A percentile compares a stretch with the other conserved stretches of the same genome.
Conservation (phyloP, 305 asterid species). For the Solanum hybrid region DNA sequence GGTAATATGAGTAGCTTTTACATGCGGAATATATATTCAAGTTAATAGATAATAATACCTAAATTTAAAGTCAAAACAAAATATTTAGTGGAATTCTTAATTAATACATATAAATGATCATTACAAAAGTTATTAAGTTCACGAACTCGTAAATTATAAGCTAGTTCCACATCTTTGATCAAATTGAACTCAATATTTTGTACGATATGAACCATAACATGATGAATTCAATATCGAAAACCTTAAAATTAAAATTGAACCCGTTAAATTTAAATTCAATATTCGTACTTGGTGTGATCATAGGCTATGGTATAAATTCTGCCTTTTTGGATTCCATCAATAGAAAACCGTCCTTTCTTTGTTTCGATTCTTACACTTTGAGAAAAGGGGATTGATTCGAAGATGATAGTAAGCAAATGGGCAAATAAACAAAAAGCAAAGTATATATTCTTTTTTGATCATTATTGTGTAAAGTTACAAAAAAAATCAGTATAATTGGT, state of each 20-base stretch:
- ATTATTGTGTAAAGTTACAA: not conserved
- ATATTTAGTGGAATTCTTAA: not conserved
- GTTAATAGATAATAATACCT: not conserved
- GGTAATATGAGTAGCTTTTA: not conserved
- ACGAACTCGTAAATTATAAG: not conserved
- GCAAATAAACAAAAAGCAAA: not conserved
- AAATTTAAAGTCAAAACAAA: not conserved
- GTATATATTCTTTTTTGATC: conserved; percentile 2
- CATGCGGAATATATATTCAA: not conserved
- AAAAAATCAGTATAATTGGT: not conserved
- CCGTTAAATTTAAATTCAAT: not conserved
- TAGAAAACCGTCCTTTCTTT: not conserved
- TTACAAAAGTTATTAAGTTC: not conserved
- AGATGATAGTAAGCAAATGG: not conserved
- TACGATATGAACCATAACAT: not conserved
- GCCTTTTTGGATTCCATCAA: not conserved
- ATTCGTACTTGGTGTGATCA: not conserved
- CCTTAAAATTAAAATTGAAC: not conserved
- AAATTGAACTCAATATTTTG: too few species aligned
- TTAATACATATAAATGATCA: not conserved
- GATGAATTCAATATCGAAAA: not conserved
- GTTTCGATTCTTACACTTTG: not conserved
- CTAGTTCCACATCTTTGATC: not conserved
- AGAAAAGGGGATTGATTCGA: conserved; percentile 1
- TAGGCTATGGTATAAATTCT: not conserved